phyloP scores from a whole-genome alignment of 2,329 filamentous ascomycete species.

The Aspergillus candidus region DNA sequence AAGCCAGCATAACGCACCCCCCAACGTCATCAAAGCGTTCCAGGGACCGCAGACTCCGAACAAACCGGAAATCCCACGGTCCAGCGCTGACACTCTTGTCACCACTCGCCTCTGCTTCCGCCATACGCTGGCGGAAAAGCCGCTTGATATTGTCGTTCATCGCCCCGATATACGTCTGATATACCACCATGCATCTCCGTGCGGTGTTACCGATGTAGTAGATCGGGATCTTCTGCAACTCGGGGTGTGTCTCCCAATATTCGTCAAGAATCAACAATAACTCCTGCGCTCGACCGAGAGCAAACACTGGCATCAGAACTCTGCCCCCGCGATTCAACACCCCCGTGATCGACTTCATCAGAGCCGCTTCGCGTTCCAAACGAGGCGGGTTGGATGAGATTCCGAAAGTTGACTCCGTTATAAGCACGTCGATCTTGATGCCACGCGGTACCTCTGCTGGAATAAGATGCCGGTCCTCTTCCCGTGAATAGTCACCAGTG shows the following conservation, averaged over 20 bases:
- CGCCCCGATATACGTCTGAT: slow-evolving; percentile 94
- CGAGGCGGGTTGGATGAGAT: slow-evolving; percentile 90
- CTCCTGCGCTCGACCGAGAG: slow-evolving; percentile 88
- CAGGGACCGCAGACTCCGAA: slow-evolving; percentile 83
- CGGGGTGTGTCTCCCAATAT: slow-evolving; percentile 86
- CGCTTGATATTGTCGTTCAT: slow-evolving; percentile 99
- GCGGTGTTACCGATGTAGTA: slow-evolving; percentile 97
- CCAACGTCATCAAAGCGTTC: slow-evolving; percentile 96
- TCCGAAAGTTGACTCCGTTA: slow-evolving; percentile 95
- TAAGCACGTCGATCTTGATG: slow-evolving; percentile 90
- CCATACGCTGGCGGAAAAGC: slow-evolving; percentile 87
- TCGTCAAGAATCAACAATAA: slow-evolving; percentile 91
- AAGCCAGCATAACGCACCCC: slow-evolving; percentile 93
- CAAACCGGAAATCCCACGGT: slow-evolving; percentile 95
- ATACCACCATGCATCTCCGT: slow-evolving; percentile 95
- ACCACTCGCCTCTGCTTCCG: slow-evolving; percentile 75
- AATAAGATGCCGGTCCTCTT: slow-evolving; percentile 91
- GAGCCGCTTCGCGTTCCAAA: slow-evolving; percentile 79
- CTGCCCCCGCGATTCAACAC: slow-evolving; percentile 88
- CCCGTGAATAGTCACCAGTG: slow-evolving; percentile 93
- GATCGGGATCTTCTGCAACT: slow-evolving; percentile 86
- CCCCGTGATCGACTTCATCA: slow-evolving; percentile 92
- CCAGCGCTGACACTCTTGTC: slow-evolving; percentile 64
- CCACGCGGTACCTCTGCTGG: slow-evolving; percentile 84
- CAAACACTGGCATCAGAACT: slow-evolving; percentile 91